Percentiles rank a stretch among this genome's conserved stretches.
Conservation (phyloP, 345 rosid species). For the Pseudoturritis turrita region DNA sequence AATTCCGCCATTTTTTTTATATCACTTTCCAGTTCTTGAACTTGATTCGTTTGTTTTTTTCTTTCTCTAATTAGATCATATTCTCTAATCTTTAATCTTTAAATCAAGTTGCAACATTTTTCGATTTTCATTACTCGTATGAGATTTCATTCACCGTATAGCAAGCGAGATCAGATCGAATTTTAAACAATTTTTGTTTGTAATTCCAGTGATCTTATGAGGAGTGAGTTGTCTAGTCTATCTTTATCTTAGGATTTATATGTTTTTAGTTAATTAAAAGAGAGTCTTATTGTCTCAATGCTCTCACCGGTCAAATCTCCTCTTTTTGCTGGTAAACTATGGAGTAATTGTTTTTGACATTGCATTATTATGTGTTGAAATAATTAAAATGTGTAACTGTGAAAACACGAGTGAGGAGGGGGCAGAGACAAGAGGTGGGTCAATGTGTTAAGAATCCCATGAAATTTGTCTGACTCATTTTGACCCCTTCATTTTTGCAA, state of each 20-base stretch:
- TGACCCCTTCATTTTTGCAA: conserved; percentile 3
- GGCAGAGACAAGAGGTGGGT: conserved; percentile 14
- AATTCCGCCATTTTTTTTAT: conserved; percentile 1
- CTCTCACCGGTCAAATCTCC: conserved; percentile 5
- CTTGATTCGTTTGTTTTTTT: conserved; percentile 13
- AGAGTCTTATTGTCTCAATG: conserved; percentile 9
- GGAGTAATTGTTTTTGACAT: neutral
- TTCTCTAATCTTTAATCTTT: neutral
- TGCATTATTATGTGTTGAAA: neutral
- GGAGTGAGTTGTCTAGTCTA: conserved; percentile 10
- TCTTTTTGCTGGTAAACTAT: neutral
- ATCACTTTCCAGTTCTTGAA: neutral
- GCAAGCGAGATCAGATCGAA: neutral
- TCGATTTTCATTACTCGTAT: neutral
- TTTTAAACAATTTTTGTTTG: neutral
- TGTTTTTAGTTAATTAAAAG: conserved; percentile 9
- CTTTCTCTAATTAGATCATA: neutral
- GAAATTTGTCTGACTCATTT: conserved; percentile 21
- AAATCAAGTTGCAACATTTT: neutral
- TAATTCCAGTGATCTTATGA: neutral
- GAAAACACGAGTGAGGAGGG: neutral
- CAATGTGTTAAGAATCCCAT: conserved; percentile 31
- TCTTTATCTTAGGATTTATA: neutral
- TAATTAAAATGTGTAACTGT: neutral
- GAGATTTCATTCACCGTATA: conserved; percentile 8